A percentile compares a stretch with the other conserved stretches of the same genome.
Conservation (phyloP, 2,329 filamentous ascomycete genomes). For the Beauveria brongniartii region DNA sequence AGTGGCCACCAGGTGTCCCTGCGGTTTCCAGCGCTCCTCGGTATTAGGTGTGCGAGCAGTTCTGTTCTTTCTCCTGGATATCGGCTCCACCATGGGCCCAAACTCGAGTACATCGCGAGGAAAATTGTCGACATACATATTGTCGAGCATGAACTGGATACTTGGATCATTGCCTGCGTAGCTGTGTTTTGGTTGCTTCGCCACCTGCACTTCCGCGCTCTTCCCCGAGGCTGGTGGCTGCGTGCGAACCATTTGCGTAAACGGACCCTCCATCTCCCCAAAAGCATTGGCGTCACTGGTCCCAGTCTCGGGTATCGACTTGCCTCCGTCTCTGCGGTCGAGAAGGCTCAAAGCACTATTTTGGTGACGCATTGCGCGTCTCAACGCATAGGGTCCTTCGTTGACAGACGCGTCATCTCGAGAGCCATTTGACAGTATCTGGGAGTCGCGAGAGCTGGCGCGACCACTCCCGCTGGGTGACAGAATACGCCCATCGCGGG, state of each 20-base stretch:
- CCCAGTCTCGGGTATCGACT: conserved; percentile 50
- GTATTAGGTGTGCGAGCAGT: conserved; percentile 37
- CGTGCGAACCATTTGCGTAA: conserved; percentile 27
- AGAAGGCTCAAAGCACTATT: conserved; percentile 52
- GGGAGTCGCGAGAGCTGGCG: conserved; percentile 29
- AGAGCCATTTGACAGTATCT: conserved; percentile 26
- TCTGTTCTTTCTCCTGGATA: conserved; percentile 47
- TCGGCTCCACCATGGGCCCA: conserved; percentile 70
- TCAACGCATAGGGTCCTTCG: conserved; percentile 34
- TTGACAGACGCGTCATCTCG: conserved; percentile 25
- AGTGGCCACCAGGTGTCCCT: conserved; percentile 75
- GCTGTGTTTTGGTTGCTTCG: conserved; percentile 58
- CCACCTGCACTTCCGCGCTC: conserved; percentile 24
- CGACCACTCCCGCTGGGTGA: conserved; percentile 24
- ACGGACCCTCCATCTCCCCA: conserved; percentile 51
- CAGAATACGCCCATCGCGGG: conserved; percentile 21
- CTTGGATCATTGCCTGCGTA: conserved; percentile 73
- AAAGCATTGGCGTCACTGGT: conserved; percentile 53
- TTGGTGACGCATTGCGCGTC: conserved; percentile 45
- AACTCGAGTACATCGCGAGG: conserved; percentile 60
- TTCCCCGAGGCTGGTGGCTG: conserved; percentile 18
- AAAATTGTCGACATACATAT: conserved; percentile 71
- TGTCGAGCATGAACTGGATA: conserved; percentile 66
- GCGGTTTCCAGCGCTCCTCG: conserved; percentile 65
- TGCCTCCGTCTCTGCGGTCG: conserved; percentile 50